Conservation (phyloP, 2,329 filamentous ascomycete species). For the Colletotrichum viniferum region DNA sequence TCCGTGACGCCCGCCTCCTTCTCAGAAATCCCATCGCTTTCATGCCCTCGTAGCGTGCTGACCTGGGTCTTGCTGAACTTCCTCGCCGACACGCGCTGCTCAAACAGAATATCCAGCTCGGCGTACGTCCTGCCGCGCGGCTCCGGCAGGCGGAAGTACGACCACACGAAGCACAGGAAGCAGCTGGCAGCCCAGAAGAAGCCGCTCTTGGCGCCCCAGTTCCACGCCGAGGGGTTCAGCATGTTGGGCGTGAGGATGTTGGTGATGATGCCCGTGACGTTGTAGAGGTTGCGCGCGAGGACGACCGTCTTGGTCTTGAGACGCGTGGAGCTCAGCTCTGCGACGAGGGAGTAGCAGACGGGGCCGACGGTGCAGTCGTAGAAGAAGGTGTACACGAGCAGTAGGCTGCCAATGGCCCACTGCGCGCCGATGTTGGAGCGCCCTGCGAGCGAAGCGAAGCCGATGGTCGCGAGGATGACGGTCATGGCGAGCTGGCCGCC, state of each 20-base stretch:
- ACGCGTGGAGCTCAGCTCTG: constrained; percentile 49
- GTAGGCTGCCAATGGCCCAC: constrained; percentile 51
- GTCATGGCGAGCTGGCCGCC: constrained; percentile 44
- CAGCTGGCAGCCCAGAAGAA: constrained; percentile 52
- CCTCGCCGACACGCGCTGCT: constrained; percentile 44
- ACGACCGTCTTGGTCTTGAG: constrained; percentile 51
- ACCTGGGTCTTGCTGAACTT: constrained; percentile 35
- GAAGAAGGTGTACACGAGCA: constrained; percentile 46
- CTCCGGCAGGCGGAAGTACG: constrained; percentile 58
- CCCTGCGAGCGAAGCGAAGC: constrained; percentile 46
- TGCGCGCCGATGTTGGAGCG: constrained; percentile 50
- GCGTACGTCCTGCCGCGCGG: constrained; percentile 57
- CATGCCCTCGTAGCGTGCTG: background rate
- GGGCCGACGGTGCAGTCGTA: constrained; percentile 53
- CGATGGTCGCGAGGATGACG: constrained; percentile 43
- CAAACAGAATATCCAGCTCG: constrained; percentile 62
- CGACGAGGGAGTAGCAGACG: constrained; percentile 46
- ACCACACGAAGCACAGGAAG: constrained; percentile 50
- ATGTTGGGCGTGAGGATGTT: constrained; percentile 52
- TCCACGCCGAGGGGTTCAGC: constrained; percentile 50
- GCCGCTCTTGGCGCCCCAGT: constrained; percentile 52
- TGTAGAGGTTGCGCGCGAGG: constrained; percentile 50
- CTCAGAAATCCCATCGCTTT: background rate
- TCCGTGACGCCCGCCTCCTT: background rate
- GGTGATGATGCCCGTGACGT: constrained; percentile 50